A percentile compares a stretch with the other conserved stretches of the same genome.
Conservation (phyloP, 1,284 basidiomycete species). For the Cryptococcus jaspeensis region DNA sequence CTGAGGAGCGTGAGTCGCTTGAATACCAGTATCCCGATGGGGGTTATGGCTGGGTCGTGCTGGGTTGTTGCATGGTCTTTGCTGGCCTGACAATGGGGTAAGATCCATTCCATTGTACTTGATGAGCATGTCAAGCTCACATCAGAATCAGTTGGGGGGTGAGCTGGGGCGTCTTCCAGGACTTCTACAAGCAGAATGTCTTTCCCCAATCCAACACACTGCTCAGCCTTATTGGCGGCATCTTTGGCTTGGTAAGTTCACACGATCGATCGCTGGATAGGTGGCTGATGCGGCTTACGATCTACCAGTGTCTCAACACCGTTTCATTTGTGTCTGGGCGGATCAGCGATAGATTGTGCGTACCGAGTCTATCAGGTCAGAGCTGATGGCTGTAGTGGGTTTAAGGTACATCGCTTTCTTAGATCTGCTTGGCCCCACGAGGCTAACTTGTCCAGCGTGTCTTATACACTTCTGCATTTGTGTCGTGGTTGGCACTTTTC, state of each 20-base stretch:
- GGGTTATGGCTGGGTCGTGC: slow-evolving; percentile 43
- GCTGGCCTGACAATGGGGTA: slow-evolving; percentile 33
- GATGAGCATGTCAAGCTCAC: too few relatives aligned
- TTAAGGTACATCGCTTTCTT: too few relatives aligned
- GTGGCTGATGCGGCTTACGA: too few relatives aligned
- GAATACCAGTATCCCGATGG: slow-evolving; percentile 36
- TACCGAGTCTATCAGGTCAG: too few relatives aligned
- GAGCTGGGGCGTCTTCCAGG: slow-evolving; percentile 36
- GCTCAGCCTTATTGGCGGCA: slow-evolving; percentile 6
- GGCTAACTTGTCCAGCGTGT: slow-evolving; percentile 10
- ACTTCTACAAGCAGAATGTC: slow-evolving; percentile 26
- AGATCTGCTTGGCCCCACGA: too few relatives aligned
- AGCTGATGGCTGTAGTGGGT: too few relatives aligned
- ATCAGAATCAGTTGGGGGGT: slow-evolving; percentile 30
- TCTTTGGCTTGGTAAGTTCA: slow-evolving; percentile 9
- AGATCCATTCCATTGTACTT: too few relatives aligned
- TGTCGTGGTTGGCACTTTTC: slow-evolving; percentile 31
- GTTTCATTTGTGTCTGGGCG: too few relatives aligned
- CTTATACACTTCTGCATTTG: slow-evolving; percentile 15
- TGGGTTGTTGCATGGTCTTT: slow-evolving; percentile 31
- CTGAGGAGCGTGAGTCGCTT: too few relatives aligned
- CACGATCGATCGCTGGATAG: too few relatives aligned
- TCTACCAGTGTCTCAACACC: too few relatives aligned
- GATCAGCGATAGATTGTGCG: too few relatives aligned
- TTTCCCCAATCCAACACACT: slow-evolving; percentile 20